A percentile compares a stretch with the other conserved stretches of the same genome.
Conservation (phyloP, 306 rosid species). For the Cucurbita ficifolia region DNA sequence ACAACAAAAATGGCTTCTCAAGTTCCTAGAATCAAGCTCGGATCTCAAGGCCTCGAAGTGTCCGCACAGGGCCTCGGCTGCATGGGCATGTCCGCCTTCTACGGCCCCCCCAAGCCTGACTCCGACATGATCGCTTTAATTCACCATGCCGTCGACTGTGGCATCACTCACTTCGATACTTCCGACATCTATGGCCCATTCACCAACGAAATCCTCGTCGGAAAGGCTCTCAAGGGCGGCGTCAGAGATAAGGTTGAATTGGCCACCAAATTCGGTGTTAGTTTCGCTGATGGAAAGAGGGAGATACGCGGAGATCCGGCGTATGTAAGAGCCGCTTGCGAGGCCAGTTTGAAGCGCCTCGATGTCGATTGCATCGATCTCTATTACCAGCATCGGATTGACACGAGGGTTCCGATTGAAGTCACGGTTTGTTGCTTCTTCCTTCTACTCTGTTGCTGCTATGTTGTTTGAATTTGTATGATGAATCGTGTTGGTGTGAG, state of each 20-base stretch:
- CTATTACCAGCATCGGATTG: slow-evolving; percentile 38
- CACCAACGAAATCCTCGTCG: slow-evolving; percentile 31
- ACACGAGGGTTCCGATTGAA: slow-evolving; percentile 38
- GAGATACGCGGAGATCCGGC: slow-evolving; percentile 39
- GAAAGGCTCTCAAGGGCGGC: slow-evolving; percentile 26
- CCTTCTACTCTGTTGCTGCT: neutral
- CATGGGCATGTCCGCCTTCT: slow-evolving; percentile 50
- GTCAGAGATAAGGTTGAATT: slow-evolving; percentile 28
- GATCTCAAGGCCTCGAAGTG: slow-evolving; percentile 49
- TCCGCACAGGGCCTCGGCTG: slow-evolving; percentile 62
- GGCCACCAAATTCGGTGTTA: slow-evolving; percentile 32
- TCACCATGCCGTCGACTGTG: slow-evolving; percentile 42
- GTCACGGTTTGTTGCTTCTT: slow-evolving; percentile 21
- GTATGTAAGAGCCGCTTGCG: slow-evolving; percentile 44
- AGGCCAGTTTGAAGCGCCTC: slow-evolving; percentile 40
- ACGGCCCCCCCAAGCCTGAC: slow-evolving; percentile 1
- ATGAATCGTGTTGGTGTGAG: too few relatives aligned
- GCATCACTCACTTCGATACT: slow-evolving; percentile 57
- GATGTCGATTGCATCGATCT: slow-evolving; percentile 34
- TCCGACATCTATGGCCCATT: slow-evolving; percentile 51
- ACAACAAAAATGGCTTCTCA: slow-evolving; percentile 16
- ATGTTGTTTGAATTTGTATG: neutral
- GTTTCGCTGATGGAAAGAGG: slow-evolving; percentile 1
- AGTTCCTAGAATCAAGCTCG: slow-evolving; percentile 42
- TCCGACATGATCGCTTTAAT: slow-evolving; percentile 25